Base-by-base conservation (phyloP, 257 asterid species). In the Dorcoceras hygrometricum region DNA sequence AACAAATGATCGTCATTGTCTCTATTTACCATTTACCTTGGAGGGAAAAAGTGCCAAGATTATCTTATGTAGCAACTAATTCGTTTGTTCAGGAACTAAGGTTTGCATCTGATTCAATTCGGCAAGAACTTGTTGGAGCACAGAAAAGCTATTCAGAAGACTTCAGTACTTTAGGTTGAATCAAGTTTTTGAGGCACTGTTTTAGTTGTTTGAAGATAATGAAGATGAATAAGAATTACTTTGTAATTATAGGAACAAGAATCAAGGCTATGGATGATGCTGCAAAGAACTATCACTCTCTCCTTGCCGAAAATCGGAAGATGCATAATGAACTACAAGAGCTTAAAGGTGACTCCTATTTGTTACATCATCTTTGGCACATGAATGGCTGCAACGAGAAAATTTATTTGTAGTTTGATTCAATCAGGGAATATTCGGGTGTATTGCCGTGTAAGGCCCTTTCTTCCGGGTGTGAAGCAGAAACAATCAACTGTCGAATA, bases 381-480 rank as follows among this genome's bases (percentile, higher is more conserved):
- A 59, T 61, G 23, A 62, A 46, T 50, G 36, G 8, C 18, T 27
- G 5, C 16, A 67, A 6, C 24, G 29, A 2, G 34, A 58, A 57
- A 39, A 26, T 23, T 48, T 66, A 3, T 71, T 76, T 62, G 16
- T 69, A 23, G 62, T 59, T 73, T 73, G 54, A 26, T 77, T 65
- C 71, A 62, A 68, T 74, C 65, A 94, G 99, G 99, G 71, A 94
- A 90, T 54, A 94, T 94, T 67, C 86, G 99, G 77, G 99, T 90
- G 56, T 94, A 88, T 63, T 94, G 99, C 65, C 83, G 99, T 71
- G 66, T 87, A 80, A 88, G 99, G 84, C 99, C 99, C 43, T 94
- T 90, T 77, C 84, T 79, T 29, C 90, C 91, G 0, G 96, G 95
- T 28, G 95, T 88, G 76, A 86, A 80, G 66, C 95, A 86, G 71